Evolutionary conservation across 805 yeast genomes (phyloP), one percentile per base, ranked within the genome.

Genomic region (Spathaspora boniae): DNA sequence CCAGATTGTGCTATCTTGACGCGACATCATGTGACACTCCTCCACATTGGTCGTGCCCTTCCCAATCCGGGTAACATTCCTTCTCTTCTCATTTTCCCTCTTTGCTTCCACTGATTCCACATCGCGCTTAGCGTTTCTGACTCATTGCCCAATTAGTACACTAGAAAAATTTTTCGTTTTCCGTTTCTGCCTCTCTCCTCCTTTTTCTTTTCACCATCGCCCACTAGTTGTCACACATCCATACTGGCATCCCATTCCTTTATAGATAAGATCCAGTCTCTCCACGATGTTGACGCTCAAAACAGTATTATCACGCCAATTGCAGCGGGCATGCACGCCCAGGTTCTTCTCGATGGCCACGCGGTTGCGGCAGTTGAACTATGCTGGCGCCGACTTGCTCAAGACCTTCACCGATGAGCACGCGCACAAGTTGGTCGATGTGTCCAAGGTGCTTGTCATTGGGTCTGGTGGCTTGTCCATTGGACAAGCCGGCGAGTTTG

Each of bases 401-500:
- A 68, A 74, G 26, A 65, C 71, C 5, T 77, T 78, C 57, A 65
- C 65, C 16, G 82, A 75, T 47, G 82, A 79, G 43, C 70, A 79
- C 45, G 76, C 78, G 29, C 78, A 76, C 37, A 66, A 76, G 41
- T 67, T 87, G 35, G 96, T 86, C 28, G 94, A 87, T 43, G 96
- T 87, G 20, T 68, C 79, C 44, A 85, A 85, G 53, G 98, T 93
- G 6, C 74, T 91, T 38, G 86, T 91, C 36, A 85, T 91, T 56
- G 98, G 98, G 8, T 91, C 98, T 6, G 98, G 98, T 54, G 98
- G 98, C 35, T 72, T 91, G 38, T 85, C 96, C 36, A 91, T 91
- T 59, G 98, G 98, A 42, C 98, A 91, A 67, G 98, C 98, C 34
- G 98, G 98, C 53, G 98, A 91, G 67, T 91, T 91, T 53, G 98